Evolutionary conservation across 169 alveolate genomes (phyloP), one percentile per base, ranked within the genome.

Genomic region (Eimeria zaria): DNA sequence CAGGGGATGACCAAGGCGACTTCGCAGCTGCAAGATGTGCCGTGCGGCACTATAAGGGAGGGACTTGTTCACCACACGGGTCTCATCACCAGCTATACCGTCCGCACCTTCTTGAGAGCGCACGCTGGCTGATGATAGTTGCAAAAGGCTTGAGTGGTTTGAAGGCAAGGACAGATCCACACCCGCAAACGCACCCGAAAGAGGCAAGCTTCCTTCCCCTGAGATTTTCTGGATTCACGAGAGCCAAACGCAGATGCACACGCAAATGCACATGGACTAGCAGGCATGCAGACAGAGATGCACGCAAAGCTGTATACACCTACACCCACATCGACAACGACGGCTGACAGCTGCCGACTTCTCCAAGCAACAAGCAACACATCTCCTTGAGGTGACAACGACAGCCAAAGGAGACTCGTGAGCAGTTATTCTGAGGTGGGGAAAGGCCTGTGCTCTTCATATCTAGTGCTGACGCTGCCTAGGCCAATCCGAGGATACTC

Each of bases 121-220:
- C 44, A 20, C 41, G 87, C 87, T 64, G 60, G 36, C 87, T 20
- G 44, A 1, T 24, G 64, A 44, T 60, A 48, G 30, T 73, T 81
- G 90, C 71, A 53, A 24, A 22, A 55, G 33, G 78, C 92, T 85
- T 9, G 48, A 4, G 44, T 83, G 53, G 39, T 85, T 80, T 30
- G 92, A 85, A 18, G 92, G 92, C 74, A 30, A 22, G 0, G 78
- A 85, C 64, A 85, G 64, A 44, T 85, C 92, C 11, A 85, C 92
- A 44, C 62, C 44, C 33, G 48, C 46, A 36, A 58, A 85, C 2
- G 41, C 64, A n/a, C 60, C 60, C 39, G 39, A 85, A 12, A 60
- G 30, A 20, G 74, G 60, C 58, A 85, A 60, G 46, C 73, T 85
- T 22, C 92, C 92, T 85, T 58, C 67, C 80, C 92, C 92, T 30